Percentiles rank a stretch among this genome's conserved stretches.
These are phyloP conservation scores for Saksenaea oblongispora DNA, from an alignment of 371 early-diverging fungal genomes.

Conservation along the genomic window DNA sequence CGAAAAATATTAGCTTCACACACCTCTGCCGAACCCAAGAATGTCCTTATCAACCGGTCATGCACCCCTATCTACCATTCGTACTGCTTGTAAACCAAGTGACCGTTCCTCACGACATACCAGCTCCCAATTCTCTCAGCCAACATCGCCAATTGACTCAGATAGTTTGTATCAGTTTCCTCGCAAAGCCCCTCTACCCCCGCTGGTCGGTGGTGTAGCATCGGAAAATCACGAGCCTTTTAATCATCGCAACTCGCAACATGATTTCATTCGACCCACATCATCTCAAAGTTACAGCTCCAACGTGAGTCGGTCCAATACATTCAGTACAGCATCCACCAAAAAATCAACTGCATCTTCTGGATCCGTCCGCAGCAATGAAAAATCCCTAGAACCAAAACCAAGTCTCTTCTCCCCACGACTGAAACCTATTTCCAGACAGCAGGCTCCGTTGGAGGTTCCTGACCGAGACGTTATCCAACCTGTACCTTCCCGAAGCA, in stretches of 20 bases:
- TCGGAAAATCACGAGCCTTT: neutral
- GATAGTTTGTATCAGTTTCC: conserved; percentile 42
- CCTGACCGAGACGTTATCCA: neutral
- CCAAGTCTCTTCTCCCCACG: neutral
- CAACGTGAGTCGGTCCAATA: conserved; percentile 43
- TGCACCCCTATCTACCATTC: neutral
- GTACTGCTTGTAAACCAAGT: neutral
- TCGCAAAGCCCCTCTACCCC: conserved; percentile 48
- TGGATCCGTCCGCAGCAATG: conserved; percentile 12
- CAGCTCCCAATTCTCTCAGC: neutral
- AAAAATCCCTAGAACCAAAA: conserved; percentile 6
- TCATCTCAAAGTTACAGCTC: conserved; percentile 34
- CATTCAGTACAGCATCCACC: conserved; percentile 46
- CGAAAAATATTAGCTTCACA: neutral
- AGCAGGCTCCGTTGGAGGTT: neutral
- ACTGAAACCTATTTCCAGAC: neutral
- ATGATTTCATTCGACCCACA: conserved; percentile 3
- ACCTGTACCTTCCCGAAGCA: neutral
- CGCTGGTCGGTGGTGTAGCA: conserved; percentile 10
- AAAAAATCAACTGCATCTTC: conserved; percentile 25
- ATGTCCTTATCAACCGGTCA: neutral
- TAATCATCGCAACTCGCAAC: neutral
- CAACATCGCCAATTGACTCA: conserved; percentile 17
- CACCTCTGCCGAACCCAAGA: neutral
- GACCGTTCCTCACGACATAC: neutral